phyloP scores from a whole-genome alignment of 768 basidiomycete species.

The Dacryopinax spathularia region DNA sequence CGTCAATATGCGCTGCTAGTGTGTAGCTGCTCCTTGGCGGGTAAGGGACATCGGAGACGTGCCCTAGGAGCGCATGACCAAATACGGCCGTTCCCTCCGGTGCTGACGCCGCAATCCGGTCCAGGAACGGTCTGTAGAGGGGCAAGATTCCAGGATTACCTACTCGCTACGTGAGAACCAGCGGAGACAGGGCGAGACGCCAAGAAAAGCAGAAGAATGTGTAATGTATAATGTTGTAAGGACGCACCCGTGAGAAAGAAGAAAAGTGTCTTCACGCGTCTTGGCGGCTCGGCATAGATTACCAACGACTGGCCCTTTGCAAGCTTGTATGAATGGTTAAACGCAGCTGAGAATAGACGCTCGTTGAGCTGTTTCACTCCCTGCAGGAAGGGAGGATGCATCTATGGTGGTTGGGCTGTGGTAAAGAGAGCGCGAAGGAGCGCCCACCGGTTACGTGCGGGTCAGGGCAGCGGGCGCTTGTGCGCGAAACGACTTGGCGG shows the following conservation, averaged over 20 bases:
- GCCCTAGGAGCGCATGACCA: background rate
- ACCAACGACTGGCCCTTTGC: background rate
- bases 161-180: background rate
- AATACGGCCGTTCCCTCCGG: background rate
- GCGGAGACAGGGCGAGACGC: background rate
- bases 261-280: background rate
- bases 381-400: background rate
- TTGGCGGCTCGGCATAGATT: background rate
- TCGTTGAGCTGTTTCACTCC: background rate
- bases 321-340: background rate
- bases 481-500: too few relatives aligned
- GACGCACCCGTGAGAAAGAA: background rate
- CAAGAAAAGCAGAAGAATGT: background rate
- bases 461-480: too few relatives aligned
- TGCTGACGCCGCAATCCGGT: background rate
- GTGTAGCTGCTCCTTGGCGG: background rate
- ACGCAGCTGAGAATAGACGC: background rate
- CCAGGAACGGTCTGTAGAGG: background rate
- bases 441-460: too few relatives aligned
- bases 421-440: too few relatives aligned
- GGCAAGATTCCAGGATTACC: background rate
- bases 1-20: background rate
- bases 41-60: background rate
- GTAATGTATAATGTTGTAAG: background rate
- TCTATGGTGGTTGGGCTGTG: slow-evolving; percentile 1